These are phyloP conservation scores for Puccinia horiana DNA, from an alignment of 1,284 basidiomycete species.

Conservation along the genomic window DNA sequence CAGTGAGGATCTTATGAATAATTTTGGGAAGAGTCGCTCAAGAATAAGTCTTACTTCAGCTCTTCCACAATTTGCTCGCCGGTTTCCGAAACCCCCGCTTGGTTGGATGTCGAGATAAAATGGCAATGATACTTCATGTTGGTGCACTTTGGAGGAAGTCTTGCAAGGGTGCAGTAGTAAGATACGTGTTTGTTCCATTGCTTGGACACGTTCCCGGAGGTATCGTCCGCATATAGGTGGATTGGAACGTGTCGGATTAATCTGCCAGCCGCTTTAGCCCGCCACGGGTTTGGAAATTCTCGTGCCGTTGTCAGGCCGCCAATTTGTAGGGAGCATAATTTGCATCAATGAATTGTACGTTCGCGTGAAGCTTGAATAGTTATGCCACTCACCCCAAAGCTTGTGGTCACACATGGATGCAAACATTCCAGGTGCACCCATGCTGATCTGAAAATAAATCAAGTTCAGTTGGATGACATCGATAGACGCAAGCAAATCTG, in stretches of 20 bases:
- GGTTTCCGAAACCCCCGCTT: background rate
- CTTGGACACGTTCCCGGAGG: constrained; percentile 62
- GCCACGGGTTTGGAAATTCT: background rate
- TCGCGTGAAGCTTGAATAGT: no score
- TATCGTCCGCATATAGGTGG: constrained; percentile 63
- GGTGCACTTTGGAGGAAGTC: constrained; percentile 55
- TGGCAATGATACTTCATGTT: constrained; percentile 58
- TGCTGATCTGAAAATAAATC: background rate
- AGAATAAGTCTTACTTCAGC: background rate
- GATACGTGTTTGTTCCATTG: constrained; percentile 63
- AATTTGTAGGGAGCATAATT: background rate
- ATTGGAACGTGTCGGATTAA: constrained; percentile 55
- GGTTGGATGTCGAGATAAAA: constrained; percentile 60
- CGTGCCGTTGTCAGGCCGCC: no score
- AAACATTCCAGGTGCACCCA: background rate
- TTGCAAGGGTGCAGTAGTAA: constrained; percentile 59
- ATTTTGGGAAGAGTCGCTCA: no score
- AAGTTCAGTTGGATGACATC: background rate
- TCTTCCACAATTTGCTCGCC: background rate
- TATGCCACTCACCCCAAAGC: background rate
- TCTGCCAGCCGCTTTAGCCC: background rate
- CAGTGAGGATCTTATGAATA: no score
- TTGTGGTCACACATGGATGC: background rate
- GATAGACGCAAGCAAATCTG: background rate
- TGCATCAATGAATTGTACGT: background rate